Base-by-base conservation (phyloP, 805 yeast species). In the Metahyphopichia silvanorum region DNA sequence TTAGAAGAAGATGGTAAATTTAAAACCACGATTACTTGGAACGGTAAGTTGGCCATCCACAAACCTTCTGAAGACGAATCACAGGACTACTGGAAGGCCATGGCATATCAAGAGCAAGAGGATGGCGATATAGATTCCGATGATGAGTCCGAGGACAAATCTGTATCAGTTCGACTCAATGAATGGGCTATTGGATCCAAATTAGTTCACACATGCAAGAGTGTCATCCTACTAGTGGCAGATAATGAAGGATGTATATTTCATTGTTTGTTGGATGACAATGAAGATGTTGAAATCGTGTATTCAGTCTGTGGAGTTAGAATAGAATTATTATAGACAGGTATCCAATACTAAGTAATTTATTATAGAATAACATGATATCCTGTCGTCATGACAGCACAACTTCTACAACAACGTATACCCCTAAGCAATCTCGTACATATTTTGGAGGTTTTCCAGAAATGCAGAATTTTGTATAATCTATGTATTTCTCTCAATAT, bases 161-260 rank as follows among this genome's bases (percentile, higher is more conserved):
- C 67, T 24, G 69, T 82, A 2, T 57, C 67, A 17, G 74, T 84
- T 18, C 69, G 68, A 43, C 57, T 77, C 16, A 74, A 65, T 44
- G 86, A 82, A 51, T 84, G 91, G 91, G 77, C 69, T 45, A 58
- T 77, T 39, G 84, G 86, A 1, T 64, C 79, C 4, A 73, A 65
- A 47, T 64, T 84, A 22, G 76, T 81, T 30, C 78, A 77, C 18
- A 62, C 73, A 2, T 79, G 86, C 49, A 75, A 76, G 35, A 76
- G 77, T 5, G 74, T 80, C 31, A 71, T 81, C 6, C 51, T 85
- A 25, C 70, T 80, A 21, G 61, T 85, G 16, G 66, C 79, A 6
- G 72, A 77, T 15, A 63, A 68, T 25, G 76, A 76, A 34, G 78
- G 78, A 3, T 71, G 84, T 37, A 78, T 79, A 1, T 58, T 85